Conservation (phyloP, 2,329 filamentous ascomycete species). For the Metarhizium album region DNA sequence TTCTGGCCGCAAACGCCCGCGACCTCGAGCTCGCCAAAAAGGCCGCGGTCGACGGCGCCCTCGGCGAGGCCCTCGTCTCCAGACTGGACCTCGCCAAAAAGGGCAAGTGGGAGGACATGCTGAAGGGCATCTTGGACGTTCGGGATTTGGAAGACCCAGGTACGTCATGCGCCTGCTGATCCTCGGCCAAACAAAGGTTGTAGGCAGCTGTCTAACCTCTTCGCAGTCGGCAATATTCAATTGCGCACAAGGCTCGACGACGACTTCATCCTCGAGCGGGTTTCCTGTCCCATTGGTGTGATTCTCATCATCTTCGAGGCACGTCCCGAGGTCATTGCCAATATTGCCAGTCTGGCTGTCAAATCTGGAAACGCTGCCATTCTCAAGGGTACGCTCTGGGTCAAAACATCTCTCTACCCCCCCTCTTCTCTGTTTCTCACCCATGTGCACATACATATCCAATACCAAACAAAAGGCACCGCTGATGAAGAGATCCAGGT, state of each 20-base stretch:
- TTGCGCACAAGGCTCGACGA: conserved; percentile 80
- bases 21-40: conserved; percentile 67
- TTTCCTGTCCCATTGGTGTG: conserved; percentile 93
- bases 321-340: conserved; percentile 93
- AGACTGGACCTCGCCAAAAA: conserved; percentile 74
- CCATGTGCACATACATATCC: no score
- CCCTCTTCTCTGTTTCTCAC: no score
- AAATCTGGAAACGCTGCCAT: conserved; percentile 97
- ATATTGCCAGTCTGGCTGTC: conserved; percentile 89
- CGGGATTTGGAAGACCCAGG: conserved; percentile 73
- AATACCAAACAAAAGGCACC: background rate
- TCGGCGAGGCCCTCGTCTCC: conserved; percentile 77
- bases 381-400: conserved; percentile 57
- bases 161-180: conserved; percentile 31
- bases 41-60: conserved; percentile 61
- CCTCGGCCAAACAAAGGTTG: background rate
- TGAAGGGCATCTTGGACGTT: conserved; percentile 88
- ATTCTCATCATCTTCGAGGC: conserved; percentile 97
- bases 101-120: conserved; percentile 96
- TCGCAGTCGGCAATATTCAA: conserved; percentile 68
- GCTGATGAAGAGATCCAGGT: conserved; percentile 31
- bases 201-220: background rate
- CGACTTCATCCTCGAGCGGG: conserved; percentile 71
- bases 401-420: background rate
- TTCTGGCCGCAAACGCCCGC: conserved; percentile 75